These are phyloP conservation scores for Botrytis fabae DNA, from an alignment of 2,329 filamentous ascomycete species.

Conservation along the genomic window DNA sequence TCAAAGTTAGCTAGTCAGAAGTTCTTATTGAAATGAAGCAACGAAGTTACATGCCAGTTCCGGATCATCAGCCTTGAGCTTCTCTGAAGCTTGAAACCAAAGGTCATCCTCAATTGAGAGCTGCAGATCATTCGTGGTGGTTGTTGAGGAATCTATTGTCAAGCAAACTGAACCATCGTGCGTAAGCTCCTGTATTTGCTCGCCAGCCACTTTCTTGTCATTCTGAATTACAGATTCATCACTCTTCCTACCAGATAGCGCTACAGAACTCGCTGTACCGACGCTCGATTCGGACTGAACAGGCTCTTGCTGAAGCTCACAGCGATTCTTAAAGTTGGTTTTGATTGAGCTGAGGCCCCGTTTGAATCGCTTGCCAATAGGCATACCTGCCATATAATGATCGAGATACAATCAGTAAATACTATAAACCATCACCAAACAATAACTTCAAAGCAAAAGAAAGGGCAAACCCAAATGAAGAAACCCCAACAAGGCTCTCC, in stretches of 20 bases:
- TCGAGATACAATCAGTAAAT: neutral
- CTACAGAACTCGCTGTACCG: neutral
- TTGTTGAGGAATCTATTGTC: neutral
- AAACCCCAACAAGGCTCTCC: neutral
- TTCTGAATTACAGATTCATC: neutral
- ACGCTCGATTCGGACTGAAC: neutral
- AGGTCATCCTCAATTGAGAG: neutral
- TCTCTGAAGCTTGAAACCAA: neutral
- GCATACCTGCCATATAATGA: neutral
- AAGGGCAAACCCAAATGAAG: neutral
- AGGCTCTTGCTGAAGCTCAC: neutral
- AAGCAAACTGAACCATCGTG: neutral
- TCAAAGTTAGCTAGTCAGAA: neutral
- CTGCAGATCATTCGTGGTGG: neutral
- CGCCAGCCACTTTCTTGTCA: neutral
- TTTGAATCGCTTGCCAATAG: neutral
- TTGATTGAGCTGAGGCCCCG: neutral
- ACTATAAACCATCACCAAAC: neutral
- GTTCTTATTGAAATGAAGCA: neutral
- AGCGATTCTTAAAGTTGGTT: neutral
- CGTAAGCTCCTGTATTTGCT: neutral
- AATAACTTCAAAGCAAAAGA: neutral
- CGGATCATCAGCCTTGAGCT: neutral
- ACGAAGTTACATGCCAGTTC: neutral
- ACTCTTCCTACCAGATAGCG: neutral